These are phyloP conservation scores for Hordeum pubiflorum DNA, from an alignment of 202 grass and related monocot species.

Conservation along the genomic window DNA sequence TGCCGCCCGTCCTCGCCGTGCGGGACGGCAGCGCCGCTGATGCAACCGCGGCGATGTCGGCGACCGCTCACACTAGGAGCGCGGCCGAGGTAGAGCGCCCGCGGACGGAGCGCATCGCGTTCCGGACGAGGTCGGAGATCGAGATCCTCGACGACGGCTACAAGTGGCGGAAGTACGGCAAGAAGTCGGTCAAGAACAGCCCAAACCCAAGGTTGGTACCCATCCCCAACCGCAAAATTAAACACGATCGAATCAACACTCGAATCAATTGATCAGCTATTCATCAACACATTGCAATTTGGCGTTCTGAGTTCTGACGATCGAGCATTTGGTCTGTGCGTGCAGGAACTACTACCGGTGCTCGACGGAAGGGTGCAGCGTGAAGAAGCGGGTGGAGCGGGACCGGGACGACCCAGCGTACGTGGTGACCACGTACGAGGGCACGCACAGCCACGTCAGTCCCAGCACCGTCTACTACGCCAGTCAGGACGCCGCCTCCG, in stretches of 20 bases:
- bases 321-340: not conserved
- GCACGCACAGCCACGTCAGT: conserved; percentile 77
- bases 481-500: conserved; percentile 73
- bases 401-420: conserved; percentile 51
- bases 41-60: not conserved
- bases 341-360: conserved; percentile 84
- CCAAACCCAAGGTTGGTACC: conserved; percentile 71
- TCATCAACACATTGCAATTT: not conserved
- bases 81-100: conserved; percentile 30
- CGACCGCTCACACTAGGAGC: conserved; percentile 12
- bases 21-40: not conserved
- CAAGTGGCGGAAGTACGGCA: conserved; percentile 98
- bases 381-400: conserved; percentile 84
- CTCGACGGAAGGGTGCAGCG: conserved; percentile 68
- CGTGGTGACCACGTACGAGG: conserved; percentile 87
- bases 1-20: not conserved
- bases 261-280: not conserved
- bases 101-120: conserved; percentile 64
- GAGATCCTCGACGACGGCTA: conserved; percentile 88
- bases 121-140: conserved; percentile 66
- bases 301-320: not conserved
- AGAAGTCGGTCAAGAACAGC: conserved; percentile 96
- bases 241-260: not conserved
- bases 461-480: conserved; percentile 84
- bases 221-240: not conserved